Evolutionary conservation across 2,329 filamentous ascomycete species (phyloP).

Genomic region (Fusarium sp.): DNA sequence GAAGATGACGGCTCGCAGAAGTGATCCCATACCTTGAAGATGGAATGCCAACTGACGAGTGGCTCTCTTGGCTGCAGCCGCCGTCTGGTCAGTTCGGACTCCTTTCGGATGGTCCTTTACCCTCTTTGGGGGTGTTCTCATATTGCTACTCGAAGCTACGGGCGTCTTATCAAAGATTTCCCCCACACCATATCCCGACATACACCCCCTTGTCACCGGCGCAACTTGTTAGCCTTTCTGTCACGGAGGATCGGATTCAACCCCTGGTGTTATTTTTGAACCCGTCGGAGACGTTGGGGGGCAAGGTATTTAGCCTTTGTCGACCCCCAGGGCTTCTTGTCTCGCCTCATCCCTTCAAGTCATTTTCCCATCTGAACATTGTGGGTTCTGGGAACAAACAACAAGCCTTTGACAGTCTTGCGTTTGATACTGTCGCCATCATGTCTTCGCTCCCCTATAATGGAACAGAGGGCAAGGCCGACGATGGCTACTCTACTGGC

Average conservation of each 20-base stretch:
- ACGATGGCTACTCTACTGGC: conserved; percentile 61
- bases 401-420: conserved; percentile 22
- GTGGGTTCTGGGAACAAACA: conserved; percentile 4
- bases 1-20: neutral
- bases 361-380: conserved; percentile 3
- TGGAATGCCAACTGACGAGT: conserved; percentile 5
- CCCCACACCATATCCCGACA: conserved; percentile 33
- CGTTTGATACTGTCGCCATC: conserved; percentile 21
- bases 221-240: conserved; percentile 1
- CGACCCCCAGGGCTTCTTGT: conserved; percentile 16
- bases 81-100: neutral
- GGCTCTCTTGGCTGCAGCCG: conserved; percentile 11
- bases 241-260: conserved; percentile 16
- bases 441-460: conserved; percentile 57
- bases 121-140: conserved; percentile 9
- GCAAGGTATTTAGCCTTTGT: conserved; percentile 32
- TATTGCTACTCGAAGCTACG: conserved; percentile 29
- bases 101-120: neutral
- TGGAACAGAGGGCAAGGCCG: conserved; percentile 60
- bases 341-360: conserved; percentile 17
- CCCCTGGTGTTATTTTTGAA: conserved; percentile 17
- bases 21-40: neutral
- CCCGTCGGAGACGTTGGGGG: conserved; percentile 3
- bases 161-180: conserved; percentile 43
- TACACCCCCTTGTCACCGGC: conserved; percentile 23